These are phyloP conservation scores for Neovahlkampfia damariscottae DNA, from an alignment of 78 protist species.

Conservation along the genomic window DNA sequence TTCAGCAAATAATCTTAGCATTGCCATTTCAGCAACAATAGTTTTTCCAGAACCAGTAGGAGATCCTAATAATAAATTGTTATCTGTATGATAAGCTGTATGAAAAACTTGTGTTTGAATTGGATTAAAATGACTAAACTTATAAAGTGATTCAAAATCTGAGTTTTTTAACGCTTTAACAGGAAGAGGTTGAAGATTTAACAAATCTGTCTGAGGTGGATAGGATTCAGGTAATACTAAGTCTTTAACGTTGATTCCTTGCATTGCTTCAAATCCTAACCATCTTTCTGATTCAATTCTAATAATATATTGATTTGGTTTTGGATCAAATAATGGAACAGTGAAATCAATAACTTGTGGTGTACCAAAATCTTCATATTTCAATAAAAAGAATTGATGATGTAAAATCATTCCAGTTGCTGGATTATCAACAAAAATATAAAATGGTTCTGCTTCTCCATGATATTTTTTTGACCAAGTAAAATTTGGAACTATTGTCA, in stretches of 20 bases:
- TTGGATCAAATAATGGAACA: conserved; percentile 79
- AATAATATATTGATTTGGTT: conserved; percentile 77
- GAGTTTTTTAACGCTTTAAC: conserved; percentile 9
- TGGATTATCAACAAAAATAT: conserved; percentile 59
- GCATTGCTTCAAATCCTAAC: conserved; percentile 66
- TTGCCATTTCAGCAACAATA: conserved; percentile 91
- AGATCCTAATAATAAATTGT: conserved; percentile 92
- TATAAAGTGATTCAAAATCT: conserved; percentile 40
- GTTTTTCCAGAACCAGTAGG: conserved; percentile 86
- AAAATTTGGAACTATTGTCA: conserved; percentile 38
- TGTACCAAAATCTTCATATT: conserved; percentile 22
- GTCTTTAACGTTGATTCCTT: conserved; percentile 55
- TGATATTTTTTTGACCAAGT: conserved; percentile 15
- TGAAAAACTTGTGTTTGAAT: conserved; percentile 94
- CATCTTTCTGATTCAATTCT: conserved; percentile 79
- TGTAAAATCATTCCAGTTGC: conserved; percentile 70
- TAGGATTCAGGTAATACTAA: conserved; percentile 71
- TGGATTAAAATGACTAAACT: conserved; percentile 92
- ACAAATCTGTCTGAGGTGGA: conserved; percentile 84
- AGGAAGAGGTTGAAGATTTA: conserved; percentile 85
- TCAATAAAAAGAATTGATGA: conserved; percentile 56
- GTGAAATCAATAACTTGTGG: conserved; percentile 31
- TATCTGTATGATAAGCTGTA: conserved; percentile 82
- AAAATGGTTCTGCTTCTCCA: conserved; percentile 57
- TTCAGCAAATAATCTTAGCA: conserved; percentile 55